Evolutionary conservation across 768 basidiomycete species (phyloP), one percentile per base, ranked within the genome.

Genomic region (Ramaria sp.): DNA sequence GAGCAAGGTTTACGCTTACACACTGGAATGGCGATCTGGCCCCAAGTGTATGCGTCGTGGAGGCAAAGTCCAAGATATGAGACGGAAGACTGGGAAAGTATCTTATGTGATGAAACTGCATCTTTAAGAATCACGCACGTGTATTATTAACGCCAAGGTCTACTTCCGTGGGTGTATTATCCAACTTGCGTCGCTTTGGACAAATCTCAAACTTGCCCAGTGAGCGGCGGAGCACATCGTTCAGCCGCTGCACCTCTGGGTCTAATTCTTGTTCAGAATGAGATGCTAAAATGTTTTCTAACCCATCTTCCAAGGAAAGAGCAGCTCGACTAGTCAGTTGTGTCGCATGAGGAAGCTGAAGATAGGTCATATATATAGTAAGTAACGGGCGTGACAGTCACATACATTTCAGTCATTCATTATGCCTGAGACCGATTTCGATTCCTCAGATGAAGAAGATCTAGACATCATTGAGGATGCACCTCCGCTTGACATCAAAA

Each of bases 391-490:
- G 45, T 47, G 45, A 47, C 45, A 1, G 20, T 47, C 45, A 47
- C 45, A n/a, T 8, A 12, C 45, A 27, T 12, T 32, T 34, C 6
- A 24, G 9, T 36, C 36, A 16, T 37, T 20, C 3, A n/a, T 7
- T 1, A 50, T 50, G 48, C 34, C 48, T 50, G 20, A 22, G 15
- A 36, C 24, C 18, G 79, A 83, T 50, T 78, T 78, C 54, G 74
- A 74, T 54, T 83, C 85, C 32, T 88, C 86, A 8, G 89, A 89
- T 53, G 91, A 90, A 24, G 87, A 88, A 24, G 87, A 88, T 57
- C 76, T 78, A 12, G 67, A 69, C 24, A 74, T 72, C 50, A 76
- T n/a, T n/a, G n/a, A 73, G 60, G 77, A 77, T 27, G 77, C 71
- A 1, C 67, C 73, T 10, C 72, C 73, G 10, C 66, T 93, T 41